phyloP scores from a whole-genome alignment of 1,284 basidiomycete species.

The Singerocomus inundabilis region DNA sequence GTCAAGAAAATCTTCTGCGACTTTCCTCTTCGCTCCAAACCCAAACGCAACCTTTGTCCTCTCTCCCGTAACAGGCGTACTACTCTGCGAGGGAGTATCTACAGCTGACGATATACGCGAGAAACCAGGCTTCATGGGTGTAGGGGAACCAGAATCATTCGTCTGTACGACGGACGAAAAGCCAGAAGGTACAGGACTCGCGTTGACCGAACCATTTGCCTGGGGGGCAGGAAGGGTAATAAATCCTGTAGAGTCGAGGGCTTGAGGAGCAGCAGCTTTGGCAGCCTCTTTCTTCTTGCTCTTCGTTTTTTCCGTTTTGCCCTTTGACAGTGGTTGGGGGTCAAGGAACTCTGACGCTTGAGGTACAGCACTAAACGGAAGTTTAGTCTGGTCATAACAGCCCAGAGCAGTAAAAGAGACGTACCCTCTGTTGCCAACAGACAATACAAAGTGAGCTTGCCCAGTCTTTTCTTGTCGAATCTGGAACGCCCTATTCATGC shows the following conservation, averaged over 20 bases:
- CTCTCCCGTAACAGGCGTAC: constrained; percentile 57
- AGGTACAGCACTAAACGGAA: constrained; percentile 65
- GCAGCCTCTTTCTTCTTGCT: constrained; percentile 70
- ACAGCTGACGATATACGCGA: constrained; percentile 67
- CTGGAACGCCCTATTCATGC: constrained; percentile 90
- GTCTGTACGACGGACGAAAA: constrained; percentile 35
- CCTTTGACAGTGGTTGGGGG: constrained; percentile 66
- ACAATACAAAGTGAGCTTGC: constrained; percentile 91
- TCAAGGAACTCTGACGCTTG: constrained; percentile 78
- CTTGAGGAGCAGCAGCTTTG: constrained; percentile 44
- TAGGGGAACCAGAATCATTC: constrained; percentile 56
- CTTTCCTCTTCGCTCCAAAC: constrained; percentile 74
- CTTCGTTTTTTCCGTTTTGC: constrained; percentile 76
- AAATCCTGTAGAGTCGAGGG: constrained; percentile 56
- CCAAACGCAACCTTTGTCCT: constrained; percentile 74
- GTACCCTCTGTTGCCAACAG: constrained; percentile 89
- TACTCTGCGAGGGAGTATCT: constrained; percentile 45
- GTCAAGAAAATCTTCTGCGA: constrained; percentile 54
- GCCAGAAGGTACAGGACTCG: constrained; percentile 46
- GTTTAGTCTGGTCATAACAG: constrained; percentile 6
- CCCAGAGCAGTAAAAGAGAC: constrained; percentile 27
- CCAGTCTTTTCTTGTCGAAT: constrained; percentile 88
- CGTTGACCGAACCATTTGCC: constrained; percentile 37
- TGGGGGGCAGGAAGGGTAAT: constrained; percentile 66
- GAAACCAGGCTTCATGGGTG: constrained; percentile 66